Conservation (phyloP, 106 monocot species). For the Allium fistulosum region DNA sequence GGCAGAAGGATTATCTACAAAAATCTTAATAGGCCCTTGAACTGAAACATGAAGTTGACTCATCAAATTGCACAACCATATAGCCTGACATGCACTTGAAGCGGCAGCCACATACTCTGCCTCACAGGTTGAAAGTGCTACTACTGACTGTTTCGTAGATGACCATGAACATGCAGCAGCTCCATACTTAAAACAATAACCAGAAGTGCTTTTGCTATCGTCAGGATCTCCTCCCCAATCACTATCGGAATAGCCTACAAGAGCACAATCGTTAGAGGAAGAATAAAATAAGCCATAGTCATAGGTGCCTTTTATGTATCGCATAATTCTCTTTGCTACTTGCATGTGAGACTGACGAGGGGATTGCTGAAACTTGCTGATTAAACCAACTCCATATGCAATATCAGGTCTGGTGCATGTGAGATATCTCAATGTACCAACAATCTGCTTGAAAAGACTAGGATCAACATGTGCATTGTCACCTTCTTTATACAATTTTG, state of each 20-base stretch:
- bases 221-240: background rate
- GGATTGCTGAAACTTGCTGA: background rate
- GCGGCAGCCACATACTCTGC: background rate
- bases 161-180: background rate
- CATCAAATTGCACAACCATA: conserved; percentile 3
- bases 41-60: background rate
- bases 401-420: background rate
- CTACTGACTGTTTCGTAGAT: background rate
- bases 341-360: background rate
- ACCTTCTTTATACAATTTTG: background rate
- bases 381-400: background rate
- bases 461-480: background rate
- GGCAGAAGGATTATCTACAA: conserved; percentile 5
- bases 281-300: background rate
- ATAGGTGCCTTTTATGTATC: background rate
- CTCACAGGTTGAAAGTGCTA: background rate
- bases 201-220: background rate
- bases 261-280: background rate
- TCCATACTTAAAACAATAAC: background rate
- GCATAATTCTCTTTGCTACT: background rate
- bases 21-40: background rate
- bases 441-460: background rate
- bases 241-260: conserved; percentile 1
- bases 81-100: conserved; percentile 1
- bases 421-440: conserved; percentile 4